A percentile compares a stretch with the other conserved stretches of the same genome.
These are phyloP conservation scores for Rhododendron griersonianum DNA, from an alignment of 148 eudicot species.

Conservation along the genomic window DNA sequence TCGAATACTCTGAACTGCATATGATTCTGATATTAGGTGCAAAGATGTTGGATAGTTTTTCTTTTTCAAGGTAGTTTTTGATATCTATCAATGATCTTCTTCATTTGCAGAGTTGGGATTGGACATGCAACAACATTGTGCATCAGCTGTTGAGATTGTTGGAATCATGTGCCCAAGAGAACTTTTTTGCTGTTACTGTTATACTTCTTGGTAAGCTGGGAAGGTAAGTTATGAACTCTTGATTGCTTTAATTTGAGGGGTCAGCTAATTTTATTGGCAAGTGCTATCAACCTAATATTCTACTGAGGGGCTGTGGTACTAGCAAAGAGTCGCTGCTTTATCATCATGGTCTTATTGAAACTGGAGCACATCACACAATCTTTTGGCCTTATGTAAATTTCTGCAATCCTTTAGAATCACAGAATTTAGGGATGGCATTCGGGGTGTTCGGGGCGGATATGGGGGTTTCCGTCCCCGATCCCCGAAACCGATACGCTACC, in stretches of 20 bases:
- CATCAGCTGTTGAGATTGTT: conserved; percentile 35
- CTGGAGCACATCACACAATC: not conserved
- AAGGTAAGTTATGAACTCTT: conserved; percentile 34
- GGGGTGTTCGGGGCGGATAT: too few species aligned
- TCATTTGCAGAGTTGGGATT: conserved; percentile 61
- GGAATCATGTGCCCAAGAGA: conserved; percentile 33
- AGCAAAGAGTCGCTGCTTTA: not conserved
- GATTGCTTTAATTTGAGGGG: not conserved
- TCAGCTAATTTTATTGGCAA: not conserved
- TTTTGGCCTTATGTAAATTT: not conserved
- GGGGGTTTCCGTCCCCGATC: too few species aligned
- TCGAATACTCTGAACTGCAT: not conserved
- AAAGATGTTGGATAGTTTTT: not conserved
- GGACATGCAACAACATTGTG: conserved; percentile 46
- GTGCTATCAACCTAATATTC: not conserved
- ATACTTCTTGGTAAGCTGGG: conserved; percentile 63
- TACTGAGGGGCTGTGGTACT: not conserved
- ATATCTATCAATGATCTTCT: not conserved
- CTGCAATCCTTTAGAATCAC: not conserved
- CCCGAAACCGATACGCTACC: too few species aligned
- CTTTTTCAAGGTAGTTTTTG: not conserved
- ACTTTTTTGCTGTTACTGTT: conserved; percentile 31
- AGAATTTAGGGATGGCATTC: not conserved
- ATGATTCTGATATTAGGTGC: not conserved
- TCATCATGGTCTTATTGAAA: not conserved